Conservation (phyloP, 1,139 yeast genomes). For the Trichomonascaceae sp. region DNA sequence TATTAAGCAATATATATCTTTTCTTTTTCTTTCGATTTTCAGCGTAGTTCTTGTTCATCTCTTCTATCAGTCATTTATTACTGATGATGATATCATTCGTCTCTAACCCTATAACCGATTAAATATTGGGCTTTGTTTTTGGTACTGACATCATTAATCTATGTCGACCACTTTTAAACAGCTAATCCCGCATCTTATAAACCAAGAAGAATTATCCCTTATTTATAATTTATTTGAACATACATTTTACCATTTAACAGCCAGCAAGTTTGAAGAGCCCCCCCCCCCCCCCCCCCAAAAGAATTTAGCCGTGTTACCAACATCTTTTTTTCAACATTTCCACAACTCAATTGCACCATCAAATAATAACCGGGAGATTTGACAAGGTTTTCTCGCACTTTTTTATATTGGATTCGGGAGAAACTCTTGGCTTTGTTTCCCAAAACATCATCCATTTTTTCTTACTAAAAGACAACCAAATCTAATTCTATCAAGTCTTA, state of each 20-base stretch:
- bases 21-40: no score
- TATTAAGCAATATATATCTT: no score
- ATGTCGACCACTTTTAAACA: no score
- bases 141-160: no score
- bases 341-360: not conserved
- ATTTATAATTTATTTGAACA: no score
- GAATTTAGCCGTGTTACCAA: not conserved
- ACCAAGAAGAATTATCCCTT: no score
- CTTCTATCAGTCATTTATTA: no score
- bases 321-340: not conserved
- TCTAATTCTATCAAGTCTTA: not conserved
- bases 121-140: no score
- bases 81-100: not conserved
- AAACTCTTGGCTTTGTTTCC: not conserved
- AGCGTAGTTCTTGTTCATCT: no score
- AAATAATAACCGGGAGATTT: not conserved
- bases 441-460: not conserved
- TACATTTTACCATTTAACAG: no score
- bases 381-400: not conserved
- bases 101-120: not conserved
- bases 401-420: not conserved
- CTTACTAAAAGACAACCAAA: not conserved
- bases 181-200: not conserved
- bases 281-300: not conserved
- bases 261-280: no score